These are phyloP conservation scores for Adansonia madagascariensis DNA, from an alignment of 441 rosid species.

Conservation along the genomic window DNA sequence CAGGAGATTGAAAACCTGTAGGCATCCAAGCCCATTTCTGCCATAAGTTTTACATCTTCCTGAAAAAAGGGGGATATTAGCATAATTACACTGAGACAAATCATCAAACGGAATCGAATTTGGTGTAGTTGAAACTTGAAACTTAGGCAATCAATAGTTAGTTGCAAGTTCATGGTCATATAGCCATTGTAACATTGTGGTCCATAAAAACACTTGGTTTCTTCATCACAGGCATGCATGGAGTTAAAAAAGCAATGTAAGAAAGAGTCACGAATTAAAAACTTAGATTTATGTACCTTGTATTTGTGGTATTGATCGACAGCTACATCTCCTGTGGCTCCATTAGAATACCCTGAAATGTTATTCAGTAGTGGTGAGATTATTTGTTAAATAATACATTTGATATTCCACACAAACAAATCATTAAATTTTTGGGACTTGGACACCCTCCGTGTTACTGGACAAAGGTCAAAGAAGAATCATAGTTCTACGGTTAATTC, in stretches of 20 bases:
- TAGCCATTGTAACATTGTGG: background rate
- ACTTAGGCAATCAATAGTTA: background rate
- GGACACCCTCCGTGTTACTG: background rate
- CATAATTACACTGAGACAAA: background rate
- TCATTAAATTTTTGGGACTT: background rate
- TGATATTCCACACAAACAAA: no score
- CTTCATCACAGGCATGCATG: background rate
- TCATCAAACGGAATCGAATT: no score
- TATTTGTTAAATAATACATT: background rate
- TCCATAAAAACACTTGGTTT: background rate
- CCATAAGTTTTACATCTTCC: slow-evolving; percentile 60
- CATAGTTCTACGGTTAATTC: background rate
- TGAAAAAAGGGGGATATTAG: background rate
- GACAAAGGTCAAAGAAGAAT: background rate
- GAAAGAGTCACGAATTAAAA: background rate
- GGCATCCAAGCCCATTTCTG: slow-evolving; percentile 51
- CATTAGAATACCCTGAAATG: slow-evolving; percentile 39
- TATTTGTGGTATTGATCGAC: slow-evolving; percentile 59
- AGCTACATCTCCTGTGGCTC: slow-evolving; percentile 53
- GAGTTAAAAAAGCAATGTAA: background rate
- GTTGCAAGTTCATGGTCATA: background rate
- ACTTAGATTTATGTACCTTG: slow-evolving; percentile 41
- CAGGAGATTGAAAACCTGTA: slow-evolving; percentile 69
- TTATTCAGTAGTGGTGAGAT: background rate
- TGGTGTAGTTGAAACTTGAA: background rate